phyloP scores from a whole-genome alignment of 768 basidiomycete genomes.

The Mycena metata region DNA sequence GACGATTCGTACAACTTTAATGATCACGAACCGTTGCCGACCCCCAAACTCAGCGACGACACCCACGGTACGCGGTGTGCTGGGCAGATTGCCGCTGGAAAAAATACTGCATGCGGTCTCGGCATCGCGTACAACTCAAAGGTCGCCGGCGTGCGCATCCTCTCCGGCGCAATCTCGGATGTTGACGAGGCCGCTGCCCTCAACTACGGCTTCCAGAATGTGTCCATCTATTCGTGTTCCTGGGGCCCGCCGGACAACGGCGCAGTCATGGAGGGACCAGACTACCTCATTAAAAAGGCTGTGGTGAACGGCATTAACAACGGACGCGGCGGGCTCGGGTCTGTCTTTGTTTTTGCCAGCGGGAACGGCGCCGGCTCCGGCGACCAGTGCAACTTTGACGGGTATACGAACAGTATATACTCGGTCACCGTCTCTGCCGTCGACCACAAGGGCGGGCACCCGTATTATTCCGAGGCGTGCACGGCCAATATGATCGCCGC shows the following conservation, averaged over 20 bases:
- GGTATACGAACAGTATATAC: constrained; percentile 98
- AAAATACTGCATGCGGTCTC: constrained; percentile 84
- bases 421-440: constrained; percentile 95
- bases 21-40: constrained; percentile 89
- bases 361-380: constrained; percentile 93
- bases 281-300: constrained; percentile 91
- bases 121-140: constrained; percentile 94
- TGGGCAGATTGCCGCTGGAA: constrained; percentile 88
- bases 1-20: constrained; percentile 96
- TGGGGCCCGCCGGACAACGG: constrained; percentile 99
- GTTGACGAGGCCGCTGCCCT: constrained; percentile 95
- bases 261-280: constrained; percentile 89
- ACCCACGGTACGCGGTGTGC: constrained; percentile 98
- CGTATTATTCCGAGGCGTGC: constrained; percentile 98
- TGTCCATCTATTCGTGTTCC: constrained; percentile 94
- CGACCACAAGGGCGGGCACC: constrained; percentile 93
- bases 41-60: constrained; percentile 90
- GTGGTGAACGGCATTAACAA: constrained; percentile 93
- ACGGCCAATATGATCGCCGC: constrained; percentile 97
- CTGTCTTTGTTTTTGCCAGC: constrained; percentile 96
- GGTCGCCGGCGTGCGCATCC: constrained; percentile 94
- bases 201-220: constrained; percentile 94
- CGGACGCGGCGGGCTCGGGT: constrained; percentile 91
- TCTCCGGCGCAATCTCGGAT: constrained; percentile 95
- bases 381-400: constrained; percentile 99